A percentile compares a stretch with the other conserved stretches of the same genome.
These are phyloP conservation scores for Entomophthora muscae DNA, from an alignment of 371 early-diverging fungal species.

Conservation along the genomic window DNA sequence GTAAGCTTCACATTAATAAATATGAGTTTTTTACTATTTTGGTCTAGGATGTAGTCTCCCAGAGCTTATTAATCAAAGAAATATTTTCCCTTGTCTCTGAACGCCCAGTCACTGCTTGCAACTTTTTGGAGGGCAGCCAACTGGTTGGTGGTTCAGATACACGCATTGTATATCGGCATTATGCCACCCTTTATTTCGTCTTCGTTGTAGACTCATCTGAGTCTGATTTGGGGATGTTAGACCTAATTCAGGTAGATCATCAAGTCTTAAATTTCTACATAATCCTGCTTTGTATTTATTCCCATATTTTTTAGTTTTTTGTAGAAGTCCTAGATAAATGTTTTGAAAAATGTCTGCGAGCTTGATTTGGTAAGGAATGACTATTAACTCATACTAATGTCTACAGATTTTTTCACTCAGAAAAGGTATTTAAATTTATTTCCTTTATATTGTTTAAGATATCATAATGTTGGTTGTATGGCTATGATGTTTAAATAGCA, in stretches of 20 bases:
- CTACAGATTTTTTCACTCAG: conserved; percentile 50
- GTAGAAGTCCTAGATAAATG: conserved; percentile 84
- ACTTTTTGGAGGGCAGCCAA: conserved; percentile 77
- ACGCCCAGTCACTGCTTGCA: conserved; percentile 73
- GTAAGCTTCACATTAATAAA: conserved; percentile 30
- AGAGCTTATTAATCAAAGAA: conserved; percentile 66
- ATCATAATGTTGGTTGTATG: neutral
- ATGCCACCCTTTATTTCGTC: conserved; percentile 88
- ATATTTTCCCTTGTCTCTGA: conserved; percentile 66
- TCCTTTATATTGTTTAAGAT: neutral
- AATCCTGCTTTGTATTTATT: neutral
- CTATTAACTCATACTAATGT: neutral
- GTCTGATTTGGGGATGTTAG: conserved; percentile 85
- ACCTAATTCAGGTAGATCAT: conserved; percentile 64
- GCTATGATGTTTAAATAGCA: neutral
- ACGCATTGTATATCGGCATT: conserved; percentile 80
- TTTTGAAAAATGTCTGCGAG: conserved; percentile 93
- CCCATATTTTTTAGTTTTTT: conserved; percentile 44
- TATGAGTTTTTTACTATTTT: too few relatives aligned
- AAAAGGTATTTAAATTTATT: conserved; percentile 22
- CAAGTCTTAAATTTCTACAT: neutral
- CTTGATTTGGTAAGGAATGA: conserved; percentile 55
- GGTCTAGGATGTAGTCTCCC: conserved; percentile 52
- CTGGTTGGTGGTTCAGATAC: conserved; percentile 70
- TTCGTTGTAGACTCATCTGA: conserved; percentile 91